These are phyloP conservation scores for Tilletia walkeri DNA, from an alignment of 1,284 basidiomycete species.

Conservation along the genomic window DNA sequence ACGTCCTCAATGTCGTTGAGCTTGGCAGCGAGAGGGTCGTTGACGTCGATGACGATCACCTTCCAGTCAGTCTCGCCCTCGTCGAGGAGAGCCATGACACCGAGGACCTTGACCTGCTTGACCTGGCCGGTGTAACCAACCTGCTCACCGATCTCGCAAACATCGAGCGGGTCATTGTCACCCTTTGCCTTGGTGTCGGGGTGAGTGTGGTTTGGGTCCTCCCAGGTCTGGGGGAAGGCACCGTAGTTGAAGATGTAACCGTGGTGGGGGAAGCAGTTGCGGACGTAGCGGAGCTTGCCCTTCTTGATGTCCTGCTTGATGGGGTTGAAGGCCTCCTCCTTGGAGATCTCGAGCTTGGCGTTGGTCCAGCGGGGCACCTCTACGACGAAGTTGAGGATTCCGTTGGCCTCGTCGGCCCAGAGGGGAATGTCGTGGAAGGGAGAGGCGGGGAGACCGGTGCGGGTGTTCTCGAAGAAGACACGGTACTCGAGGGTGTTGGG, in stretches of 20 bases:
- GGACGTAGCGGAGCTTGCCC: constrained; percentile 91
- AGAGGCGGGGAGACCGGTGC: constrained; percentile 49
- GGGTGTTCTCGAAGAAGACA: constrained; percentile 73
- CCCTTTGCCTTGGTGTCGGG: constrained; percentile 98
- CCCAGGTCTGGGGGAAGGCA: constrained; percentile 98
- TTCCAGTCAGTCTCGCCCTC: constrained; percentile 55
- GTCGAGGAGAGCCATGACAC: constrained; percentile 87
- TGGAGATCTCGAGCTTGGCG: constrained; percentile 94
- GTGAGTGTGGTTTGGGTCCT: constrained; percentile 83
- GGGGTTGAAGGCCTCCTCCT: constrained; percentile 95
- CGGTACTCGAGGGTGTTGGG: constrained; percentile 94
- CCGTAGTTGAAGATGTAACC: constrained; percentile 66
- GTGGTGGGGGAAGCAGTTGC: constrained; percentile 99
- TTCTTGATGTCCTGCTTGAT: constrained; percentile 99
- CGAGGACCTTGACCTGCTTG: constrained; percentile 99
- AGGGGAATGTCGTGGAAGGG: constrained; percentile 56
- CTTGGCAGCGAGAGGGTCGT: constrained; percentile 91
- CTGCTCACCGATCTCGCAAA: constrained; percentile 99
- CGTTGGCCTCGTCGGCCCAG: constrained; percentile 54
- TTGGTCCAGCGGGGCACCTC: constrained; percentile 99
- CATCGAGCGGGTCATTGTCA: constrained; percentile 99
- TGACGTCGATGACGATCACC: constrained; percentile 79
- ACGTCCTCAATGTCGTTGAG: constrained; percentile 99
- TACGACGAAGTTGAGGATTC: constrained; percentile 64
- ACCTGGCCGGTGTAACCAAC: constrained; percentile 96